Base-by-base conservation (phyloP, 208 protist genomes). In the Leishmania major region DNA sequence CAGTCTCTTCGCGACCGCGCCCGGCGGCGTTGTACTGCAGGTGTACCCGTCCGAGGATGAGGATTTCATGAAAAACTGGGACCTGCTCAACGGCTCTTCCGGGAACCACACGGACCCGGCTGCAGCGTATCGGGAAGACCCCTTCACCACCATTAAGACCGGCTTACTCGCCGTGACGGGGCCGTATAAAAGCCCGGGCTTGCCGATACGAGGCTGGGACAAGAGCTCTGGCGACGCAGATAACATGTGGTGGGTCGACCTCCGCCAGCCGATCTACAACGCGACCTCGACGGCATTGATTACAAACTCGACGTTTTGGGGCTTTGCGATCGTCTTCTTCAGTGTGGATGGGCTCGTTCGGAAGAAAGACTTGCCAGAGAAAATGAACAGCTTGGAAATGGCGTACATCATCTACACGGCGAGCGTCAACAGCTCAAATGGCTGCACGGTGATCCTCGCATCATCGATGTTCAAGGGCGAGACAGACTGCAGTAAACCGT, bases 1-100 rank as follows among this genome's bases (percentile, higher is more conserved):
- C 25, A 75, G 53, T 28, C 71, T 86, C 45, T 78, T 88, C 13
- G 78, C 90, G 0, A 82, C 91, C 28, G 89, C 92, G 1, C 94
- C 94, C 2, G 92, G 94, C 22, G 94, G 91, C 19, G 90, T 94
- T 19, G 80, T 92, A 6, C 73, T 84, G 19, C 84, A 94, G 69
- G 85, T 78, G 3, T 88, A 89, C 55, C 92, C 90, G 2, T 31
- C 35, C 28, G 19, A 83, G 28, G 40, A 82, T 3, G 13, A 75
- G 28, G 53, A 22, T 2, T 43, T 49, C 53, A 25, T 81, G 43
- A 43, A 81, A 7, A 79, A 87, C 77, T 84, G 90, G 71, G 84
- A 91, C 67, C 80, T 80, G 31, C 25, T 77, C 4, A 37, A 67
- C 35, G 31, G 6, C 74, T 17, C 37, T 4, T 2, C 2, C 40